Percentiles rank a stretch among this genome's conserved stretches.
Evolutionary conservation across 73 alveolate genomes (phyloP).

Genomic region (Paramecium biaurelia): DNA sequence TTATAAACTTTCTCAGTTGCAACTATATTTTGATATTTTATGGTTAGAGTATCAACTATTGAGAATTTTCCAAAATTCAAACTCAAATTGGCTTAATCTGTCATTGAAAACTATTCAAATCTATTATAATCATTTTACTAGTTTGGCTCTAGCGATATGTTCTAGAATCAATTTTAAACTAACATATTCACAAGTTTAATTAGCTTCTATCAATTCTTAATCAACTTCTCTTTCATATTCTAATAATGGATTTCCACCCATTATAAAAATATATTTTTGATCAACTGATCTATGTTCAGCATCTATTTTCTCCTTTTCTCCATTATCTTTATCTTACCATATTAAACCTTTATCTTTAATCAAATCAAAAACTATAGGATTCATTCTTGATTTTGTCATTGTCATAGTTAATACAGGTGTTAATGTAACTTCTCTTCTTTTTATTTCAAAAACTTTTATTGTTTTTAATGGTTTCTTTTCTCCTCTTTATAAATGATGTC

Average conservation of each 20-base stretch:
- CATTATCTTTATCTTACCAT: background rate
- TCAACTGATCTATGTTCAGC: conserved; percentile 14
- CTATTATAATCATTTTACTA: background rate
- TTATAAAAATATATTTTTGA: background rate
- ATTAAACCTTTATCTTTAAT: background rate
- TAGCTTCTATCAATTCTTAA: conserved; percentile 6
- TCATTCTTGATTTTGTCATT: conserved; percentile 11
- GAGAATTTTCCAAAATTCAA: conserved; percentile 16
- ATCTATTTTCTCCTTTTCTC: background rate
- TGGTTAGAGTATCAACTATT: conserved; percentile 3
- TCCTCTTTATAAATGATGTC: conserved; percentile 8
- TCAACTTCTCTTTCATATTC: conserved; percentile 23
- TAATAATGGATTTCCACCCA: conserved; percentile 51
- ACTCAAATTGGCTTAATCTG: background rate
- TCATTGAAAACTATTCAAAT: background rate
- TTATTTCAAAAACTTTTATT: conserved; percentile 30
- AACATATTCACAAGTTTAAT: conserved; percentile 35
- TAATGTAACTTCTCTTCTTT: conserved; percentile 47
- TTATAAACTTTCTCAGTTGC: conserved; percentile 1
- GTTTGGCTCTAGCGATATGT: conserved; percentile 39
- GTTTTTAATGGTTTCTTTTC: conserved; percentile 2
- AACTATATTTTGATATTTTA: background rate
- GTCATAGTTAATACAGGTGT: conserved; percentile 22
- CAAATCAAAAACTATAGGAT: conserved; percentile 38
- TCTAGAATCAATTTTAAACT: background rate